Evolutionary conservation across 164 flowering plant genomes (phyloP).

Genomic region (Chimonanthus salicifolius): DNA sequence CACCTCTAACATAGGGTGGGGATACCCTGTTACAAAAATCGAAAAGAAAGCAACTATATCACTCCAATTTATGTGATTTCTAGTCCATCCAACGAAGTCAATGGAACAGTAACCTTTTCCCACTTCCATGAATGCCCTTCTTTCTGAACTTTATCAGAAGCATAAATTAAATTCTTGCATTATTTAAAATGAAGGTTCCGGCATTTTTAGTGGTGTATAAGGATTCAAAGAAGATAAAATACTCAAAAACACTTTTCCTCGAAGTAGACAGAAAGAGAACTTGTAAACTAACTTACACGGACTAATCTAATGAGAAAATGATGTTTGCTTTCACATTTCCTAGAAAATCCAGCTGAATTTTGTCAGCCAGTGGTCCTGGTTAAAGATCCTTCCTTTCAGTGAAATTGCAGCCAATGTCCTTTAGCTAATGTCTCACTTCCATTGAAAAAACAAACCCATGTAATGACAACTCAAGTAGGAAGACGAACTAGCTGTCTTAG

Average conservation of each 20-base stretch:
- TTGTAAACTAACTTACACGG: background rate
- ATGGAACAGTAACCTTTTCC: background rate
- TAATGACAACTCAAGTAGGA: background rate
- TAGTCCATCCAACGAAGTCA: background rate
- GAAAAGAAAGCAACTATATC: too few relatives aligned
- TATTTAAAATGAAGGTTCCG: background rate
- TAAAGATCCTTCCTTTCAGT: background rate
- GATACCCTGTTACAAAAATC: too few relatives aligned
- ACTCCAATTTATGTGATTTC: too few relatives aligned
- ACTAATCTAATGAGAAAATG: background rate
- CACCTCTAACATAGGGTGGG: too few relatives aligned
- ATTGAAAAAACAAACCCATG: background rate
- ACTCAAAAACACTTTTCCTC: background rate
- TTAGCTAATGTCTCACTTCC: slow-evolving; percentile 1
- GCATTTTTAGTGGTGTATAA: slow-evolving; percentile 8
- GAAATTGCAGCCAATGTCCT: slow-evolving; percentile 1
- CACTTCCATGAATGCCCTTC: background rate
- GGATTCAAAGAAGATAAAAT: background rate
- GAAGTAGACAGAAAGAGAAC: slow-evolving; percentile 4
- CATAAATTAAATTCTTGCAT: background rate
- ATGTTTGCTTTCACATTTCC: slow-evolving; percentile 13
- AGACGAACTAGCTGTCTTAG: background rate
- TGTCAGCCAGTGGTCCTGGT: slow-evolving; percentile 9
- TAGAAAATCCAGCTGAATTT: background rate
- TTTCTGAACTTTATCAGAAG: background rate